Evolutionary conservation across 2,329 filamentous ascomycete species (phyloP).

Genomic region (Apiospora saccharicola): DNA sequence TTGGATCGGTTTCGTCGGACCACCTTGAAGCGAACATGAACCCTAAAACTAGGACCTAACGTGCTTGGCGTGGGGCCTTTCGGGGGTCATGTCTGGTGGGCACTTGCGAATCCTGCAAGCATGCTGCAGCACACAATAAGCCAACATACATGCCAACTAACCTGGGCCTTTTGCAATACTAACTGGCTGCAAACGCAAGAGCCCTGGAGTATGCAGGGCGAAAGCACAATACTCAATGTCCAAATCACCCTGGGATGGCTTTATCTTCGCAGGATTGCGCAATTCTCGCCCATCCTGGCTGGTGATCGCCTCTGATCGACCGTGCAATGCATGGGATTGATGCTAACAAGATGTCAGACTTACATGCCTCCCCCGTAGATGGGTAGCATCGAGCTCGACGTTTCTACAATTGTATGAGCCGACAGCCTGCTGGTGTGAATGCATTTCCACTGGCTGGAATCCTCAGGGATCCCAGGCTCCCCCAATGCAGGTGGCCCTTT

Average conservation of each 20-base stretch:
- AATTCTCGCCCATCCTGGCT: not conserved
- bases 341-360: conserved; percentile 5
- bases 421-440: not conserved
- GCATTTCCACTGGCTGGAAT: not conserved
- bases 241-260: not conserved
- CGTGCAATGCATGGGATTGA: conserved; percentile 2
- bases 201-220: not conserved
- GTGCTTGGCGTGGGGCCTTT: not conserved
- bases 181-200: not conserved
- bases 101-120: not conserved
- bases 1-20: conserved; percentile 9
- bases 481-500: conserved; percentile 10
- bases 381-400: conserved; percentile 3
- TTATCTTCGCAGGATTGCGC: not conserved
- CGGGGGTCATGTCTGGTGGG: not conserved
- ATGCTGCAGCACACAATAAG: conserved; percentile 13
- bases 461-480: not conserved
- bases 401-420: not conserved
- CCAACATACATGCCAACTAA: not conserved
- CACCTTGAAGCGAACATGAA: conserved; percentile 16
- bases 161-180: not conserved
- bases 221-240: not conserved
- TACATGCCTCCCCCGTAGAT: conserved; percentile 6
- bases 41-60: conserved; percentile 17
- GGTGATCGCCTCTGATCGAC: conserved; percentile 16